These are phyloP conservation scores for Pholiota adiposa DNA, from an alignment of 1,284 basidiomycete species.

Conservation along the genomic window DNA sequence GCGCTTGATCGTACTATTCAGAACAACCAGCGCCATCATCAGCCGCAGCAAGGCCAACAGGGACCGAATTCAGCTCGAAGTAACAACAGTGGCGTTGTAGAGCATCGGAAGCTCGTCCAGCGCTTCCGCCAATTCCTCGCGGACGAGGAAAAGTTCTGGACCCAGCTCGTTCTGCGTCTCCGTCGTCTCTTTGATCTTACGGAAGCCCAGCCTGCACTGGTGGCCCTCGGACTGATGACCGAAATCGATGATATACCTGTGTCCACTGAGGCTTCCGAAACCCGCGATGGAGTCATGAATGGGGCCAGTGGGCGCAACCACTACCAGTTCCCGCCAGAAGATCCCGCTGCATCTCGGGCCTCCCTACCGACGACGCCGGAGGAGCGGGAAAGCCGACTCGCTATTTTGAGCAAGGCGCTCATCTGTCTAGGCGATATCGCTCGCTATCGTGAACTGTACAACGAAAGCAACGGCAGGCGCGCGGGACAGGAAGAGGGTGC, in stretches of 20 bases:
- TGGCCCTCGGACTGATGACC: constrained; percentile 57
- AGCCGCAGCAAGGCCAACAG: constrained; percentile 26
- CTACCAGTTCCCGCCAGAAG: constrained; percentile 61
- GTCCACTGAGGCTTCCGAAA: constrained; percentile 21
- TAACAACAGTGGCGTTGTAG: constrained; percentile 62
- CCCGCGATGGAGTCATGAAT: constrained; percentile 25
- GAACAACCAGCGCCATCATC: constrained; percentile 47
- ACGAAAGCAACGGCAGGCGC: constrained; percentile 67
- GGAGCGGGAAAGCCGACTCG: constrained; percentile 64
- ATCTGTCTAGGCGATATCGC: constrained; percentile 95
- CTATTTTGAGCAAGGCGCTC: constrained; percentile 84
- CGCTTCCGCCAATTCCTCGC: constrained; percentile 87
- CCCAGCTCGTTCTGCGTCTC: constrained; percentile 72
- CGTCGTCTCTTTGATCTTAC: constrained; percentile 69
- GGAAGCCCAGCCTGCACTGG: constrained; percentile 60
- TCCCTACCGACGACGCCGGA: constrained; percentile 47
- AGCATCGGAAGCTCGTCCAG: constrained; percentile 84
- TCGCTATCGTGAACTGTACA: constrained; percentile 91
- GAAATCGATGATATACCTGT: constrained; percentile 33
- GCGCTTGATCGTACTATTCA: constrained; percentile 67
- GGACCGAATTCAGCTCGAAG: constrained; percentile 37
- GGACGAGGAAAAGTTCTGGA: constrained; percentile 90
- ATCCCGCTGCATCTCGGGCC: constrained; percentile 33
- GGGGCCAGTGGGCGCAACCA: constrained; percentile 45
- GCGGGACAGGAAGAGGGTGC: constrained; percentile 63